A percentile compares a stretch with the other conserved stretches of the same genome.
Conservation (phyloP, 768 basidiomycete species). For the Termitomyces sp. region DNA sequence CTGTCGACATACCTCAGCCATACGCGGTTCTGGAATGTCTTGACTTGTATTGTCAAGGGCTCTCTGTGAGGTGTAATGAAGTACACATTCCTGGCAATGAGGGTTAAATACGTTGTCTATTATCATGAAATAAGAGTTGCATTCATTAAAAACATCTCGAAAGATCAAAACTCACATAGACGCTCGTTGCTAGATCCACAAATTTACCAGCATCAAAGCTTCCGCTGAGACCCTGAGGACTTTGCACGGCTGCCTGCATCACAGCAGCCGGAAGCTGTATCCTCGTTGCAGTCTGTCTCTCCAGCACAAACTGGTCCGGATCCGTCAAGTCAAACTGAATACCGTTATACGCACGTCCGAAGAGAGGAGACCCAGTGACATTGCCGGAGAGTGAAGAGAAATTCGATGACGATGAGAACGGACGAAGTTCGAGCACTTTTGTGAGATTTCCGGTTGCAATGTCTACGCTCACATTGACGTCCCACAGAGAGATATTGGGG, state of each 20-base stretch:
- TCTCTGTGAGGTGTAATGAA: slow-evolving; percentile 34
- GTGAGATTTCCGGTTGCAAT: slow-evolving; percentile 38
- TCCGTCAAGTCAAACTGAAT: slow-evolving; percentile 40
- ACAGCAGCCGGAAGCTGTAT: slow-evolving; percentile 48
- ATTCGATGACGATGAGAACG: slow-evolving; percentile 30
- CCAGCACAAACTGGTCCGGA: slow-evolving; percentile 33
- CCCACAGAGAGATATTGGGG: slow-evolving; percentile 37
- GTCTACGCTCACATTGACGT: slow-evolving; percentile 39
- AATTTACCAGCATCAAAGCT: slow-evolving; percentile 34
- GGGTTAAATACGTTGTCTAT: slow-evolving; percentile 32
- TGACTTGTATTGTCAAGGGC: slow-evolving; percentile 33
- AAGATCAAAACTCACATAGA: slow-evolving; percentile 38
- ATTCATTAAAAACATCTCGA: too few species aligned
- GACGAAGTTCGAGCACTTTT: slow-evolving; percentile 32
- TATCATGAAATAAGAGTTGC: slow-evolving; percentile 20
- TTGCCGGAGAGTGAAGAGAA: slow-evolving; percentile 37
- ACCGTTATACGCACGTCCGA: slow-evolving; percentile 48
- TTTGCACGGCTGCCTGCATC: slow-evolving; percentile 37
- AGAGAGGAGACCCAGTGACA: slow-evolving; percentile 37
- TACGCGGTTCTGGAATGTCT: slow-evolving; percentile 39
- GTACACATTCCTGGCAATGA: slow-evolving; percentile 47
- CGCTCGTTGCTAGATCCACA: slow-evolving; percentile 27
- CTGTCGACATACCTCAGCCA: slow-evolving; percentile 37
- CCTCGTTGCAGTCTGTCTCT: slow-evolving; percentile 36
- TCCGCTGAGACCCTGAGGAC: slow-evolving; percentile 28